A percentile compares a stretch with the other conserved stretches of the same genome.
Conservation (phyloP, 805 yeast species). For the Candida jianshihensis region DNA sequence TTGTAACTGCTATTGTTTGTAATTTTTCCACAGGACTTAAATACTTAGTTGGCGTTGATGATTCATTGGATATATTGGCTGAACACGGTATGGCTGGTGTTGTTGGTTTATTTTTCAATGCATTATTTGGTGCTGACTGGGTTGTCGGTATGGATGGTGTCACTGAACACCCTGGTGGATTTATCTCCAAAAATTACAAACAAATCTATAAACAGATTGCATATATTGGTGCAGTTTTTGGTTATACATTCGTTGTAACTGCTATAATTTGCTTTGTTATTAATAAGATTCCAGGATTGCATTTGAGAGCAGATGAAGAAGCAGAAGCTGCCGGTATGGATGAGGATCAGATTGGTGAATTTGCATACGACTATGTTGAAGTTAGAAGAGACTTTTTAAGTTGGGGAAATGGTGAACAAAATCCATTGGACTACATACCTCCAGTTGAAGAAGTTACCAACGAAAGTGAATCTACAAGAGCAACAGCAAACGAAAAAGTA, state of each 20-base stretch:
- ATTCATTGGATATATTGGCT: conserved; percentile 91
- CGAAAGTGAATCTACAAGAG: conserved; percentile 3
- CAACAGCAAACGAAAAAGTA: background rate
- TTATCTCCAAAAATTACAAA: conserved; percentile 85
- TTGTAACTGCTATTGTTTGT: conserved; percentile 75
- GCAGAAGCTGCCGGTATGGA: conserved; percentile 90
- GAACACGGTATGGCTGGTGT: conserved; percentile 98
- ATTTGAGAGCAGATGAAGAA: conserved; percentile 72
- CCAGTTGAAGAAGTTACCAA: conserved; percentile 2
- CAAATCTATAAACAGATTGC: conserved; percentile 90
- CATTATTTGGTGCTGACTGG: conserved; percentile 77
- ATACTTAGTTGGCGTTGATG: conserved; percentile 76
- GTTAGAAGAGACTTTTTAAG: conserved; percentile 82
- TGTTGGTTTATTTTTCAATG: conserved; percentile 84
- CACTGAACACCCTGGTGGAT: conserved; percentile 84
- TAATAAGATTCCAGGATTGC: conserved; percentile 73
- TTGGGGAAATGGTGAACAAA: conserved; percentile 27
- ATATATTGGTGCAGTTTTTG: conserved; percentile 66
- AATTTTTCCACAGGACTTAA: conserved; percentile 87
- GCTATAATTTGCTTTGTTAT: conserved; percentile 67
- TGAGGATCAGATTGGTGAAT: conserved; percentile 96
- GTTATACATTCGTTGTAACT: conserved; percentile 72
- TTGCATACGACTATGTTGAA: conserved; percentile 97
- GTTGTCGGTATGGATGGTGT: conserved; percentile 88
- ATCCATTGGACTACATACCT: conserved; percentile 9